A percentile compares a stretch with the other conserved stretches of the same genome.
Evolutionary conservation across 1,284 basidiomycete genomes (phyloP).

Genomic region (Puccinia triticina): DNA sequence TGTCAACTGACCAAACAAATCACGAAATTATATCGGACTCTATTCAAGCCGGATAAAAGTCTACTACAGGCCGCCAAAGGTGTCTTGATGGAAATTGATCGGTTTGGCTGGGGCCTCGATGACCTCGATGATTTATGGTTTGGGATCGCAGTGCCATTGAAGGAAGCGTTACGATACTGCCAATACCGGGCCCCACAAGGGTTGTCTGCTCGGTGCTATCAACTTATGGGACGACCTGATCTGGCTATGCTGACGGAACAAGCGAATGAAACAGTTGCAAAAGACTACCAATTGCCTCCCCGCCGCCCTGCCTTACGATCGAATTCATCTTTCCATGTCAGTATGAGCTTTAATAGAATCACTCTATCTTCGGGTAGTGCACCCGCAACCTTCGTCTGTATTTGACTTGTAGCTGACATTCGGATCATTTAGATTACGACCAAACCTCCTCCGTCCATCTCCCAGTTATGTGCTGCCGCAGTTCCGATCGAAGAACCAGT

Average conservation of each 20-base stretch:
- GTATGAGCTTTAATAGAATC: not conserved
- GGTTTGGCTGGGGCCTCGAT: constrained; percentile 39
- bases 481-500: constrained; percentile 34
- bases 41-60: constrained; percentile 30
- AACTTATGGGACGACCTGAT: constrained; percentile 48
- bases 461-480: constrained; percentile 35
- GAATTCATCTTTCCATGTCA: constrained; percentile 28
- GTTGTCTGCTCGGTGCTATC: constrained; percentile 39
- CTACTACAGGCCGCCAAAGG: constrained; percentile 15
- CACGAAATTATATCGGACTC: constrained; percentile 24
- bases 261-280: constrained; percentile 1
- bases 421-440: constrained; percentile 35
- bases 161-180: constrained; percentile 48
- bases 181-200: constrained; percentile 45
- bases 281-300: not conserved
- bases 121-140: constrained; percentile 49
- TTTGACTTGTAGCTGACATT: constrained; percentile 10
- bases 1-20: constrained; percentile 39
- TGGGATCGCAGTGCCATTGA: constrained; percentile 38
- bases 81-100: constrained; percentile 47
- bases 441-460: constrained; percentile 26
- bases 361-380: not conserved
- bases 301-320: constrained; percentile 15
- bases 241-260: constrained; percentile 40
- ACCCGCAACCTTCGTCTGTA: not conserved